phyloP scores from a whole-genome alignment of 2,329 filamentous ascomycete genomes.

The Fusarium agapanthi region DNA sequence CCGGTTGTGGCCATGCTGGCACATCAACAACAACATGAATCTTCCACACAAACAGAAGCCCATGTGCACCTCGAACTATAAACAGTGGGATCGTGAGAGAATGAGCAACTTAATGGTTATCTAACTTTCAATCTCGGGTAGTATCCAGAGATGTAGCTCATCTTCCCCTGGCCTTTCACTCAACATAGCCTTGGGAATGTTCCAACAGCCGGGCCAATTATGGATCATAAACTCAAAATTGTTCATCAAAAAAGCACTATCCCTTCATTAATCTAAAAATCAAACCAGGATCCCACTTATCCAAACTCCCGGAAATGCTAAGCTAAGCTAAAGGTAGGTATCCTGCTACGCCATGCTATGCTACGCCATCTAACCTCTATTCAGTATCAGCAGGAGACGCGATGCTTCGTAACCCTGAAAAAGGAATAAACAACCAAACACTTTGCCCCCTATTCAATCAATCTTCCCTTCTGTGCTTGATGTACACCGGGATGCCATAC shows the following conservation, averaged over 20 bases:
- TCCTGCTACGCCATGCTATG: constrained; percentile 14
- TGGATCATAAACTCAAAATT: neutral
- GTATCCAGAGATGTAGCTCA: neutral
- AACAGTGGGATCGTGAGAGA: neutral
- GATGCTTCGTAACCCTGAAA: constrained; percentile 4
- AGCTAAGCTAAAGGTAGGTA: neutral
- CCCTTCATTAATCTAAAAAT: constrained; percentile 20
- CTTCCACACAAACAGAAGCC: neutral
- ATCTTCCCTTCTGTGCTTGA: constrained; percentile 52
- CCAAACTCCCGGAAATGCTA: constrained; percentile 35
- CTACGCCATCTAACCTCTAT: constrained; percentile 10
- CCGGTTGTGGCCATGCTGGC: neutral
- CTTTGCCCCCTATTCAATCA: constrained; percentile 26
- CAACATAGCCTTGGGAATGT: neutral
- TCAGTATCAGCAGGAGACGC: neutral
- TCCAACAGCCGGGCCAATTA: neutral
- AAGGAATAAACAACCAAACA: constrained; percentile 3
- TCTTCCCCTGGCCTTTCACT: neutral
- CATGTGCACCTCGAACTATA: neutral
- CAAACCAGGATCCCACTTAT: constrained; percentile 7
- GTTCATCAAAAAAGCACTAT: neutral
- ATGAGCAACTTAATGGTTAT: neutral
- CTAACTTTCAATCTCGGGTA: neutral
- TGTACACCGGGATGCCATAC: constrained; percentile 93
- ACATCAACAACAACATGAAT: neutral